These are phyloP conservation scores for Ascochyta pisi DNA, from an alignment of 2,329 filamentous ascomycete species.

Conservation along the genomic window DNA sequence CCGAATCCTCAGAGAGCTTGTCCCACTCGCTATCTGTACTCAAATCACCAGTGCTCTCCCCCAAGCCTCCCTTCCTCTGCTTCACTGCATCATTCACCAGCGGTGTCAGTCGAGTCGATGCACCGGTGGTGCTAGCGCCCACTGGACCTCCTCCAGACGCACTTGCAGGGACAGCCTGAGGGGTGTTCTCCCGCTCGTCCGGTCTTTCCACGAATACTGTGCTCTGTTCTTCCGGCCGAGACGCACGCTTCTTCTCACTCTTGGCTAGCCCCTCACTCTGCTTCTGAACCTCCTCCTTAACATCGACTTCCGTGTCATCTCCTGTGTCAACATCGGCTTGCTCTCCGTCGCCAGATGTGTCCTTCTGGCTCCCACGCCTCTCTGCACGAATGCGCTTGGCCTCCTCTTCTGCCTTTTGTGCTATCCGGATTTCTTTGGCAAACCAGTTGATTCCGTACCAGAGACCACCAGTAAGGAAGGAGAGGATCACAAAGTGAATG, in stretches of 20 bases:
- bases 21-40: slow-evolving; percentile 98
- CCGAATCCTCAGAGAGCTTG: slow-evolving; percentile 72
- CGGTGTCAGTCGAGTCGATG: slow-evolving; percentile 39
- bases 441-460: slow-evolving; percentile 99
- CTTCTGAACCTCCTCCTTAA: slow-evolving; percentile 38
- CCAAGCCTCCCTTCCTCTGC: slow-evolving; percentile 53
- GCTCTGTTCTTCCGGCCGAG: slow-evolving; percentile 31
- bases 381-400: slow-evolving; percentile 54
- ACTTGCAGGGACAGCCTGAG: slow-evolving; percentile 20
- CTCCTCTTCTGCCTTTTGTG: slow-evolving; percentile 57
- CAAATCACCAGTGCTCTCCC: slow-evolving; percentile 60
- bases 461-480: slow-evolving; percentile 76
- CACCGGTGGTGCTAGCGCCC: slow-evolving; percentile 38
- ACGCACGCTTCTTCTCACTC: slow-evolving; percentile 25
- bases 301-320: slow-evolving; percentile 56
- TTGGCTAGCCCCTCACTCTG: slow-evolving; percentile 22
- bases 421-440: slow-evolving; percentile 67
- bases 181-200: slow-evolving; percentile 29
- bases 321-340: slow-evolving; percentile 52
- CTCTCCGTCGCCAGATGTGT: slow-evolving; percentile 28
- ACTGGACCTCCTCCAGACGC: slow-evolving; percentile 18
- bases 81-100: slow-evolving; percentile 49
- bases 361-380: slow-evolving; percentile 54
- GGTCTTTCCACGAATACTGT: slow-evolving; percentile 45
- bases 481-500: slow-evolving; percentile 87